Evolutionary conservation across 805 yeast genomes (phyloP).

Genomic region (Sugiyamaella lignohabitans): DNA sequence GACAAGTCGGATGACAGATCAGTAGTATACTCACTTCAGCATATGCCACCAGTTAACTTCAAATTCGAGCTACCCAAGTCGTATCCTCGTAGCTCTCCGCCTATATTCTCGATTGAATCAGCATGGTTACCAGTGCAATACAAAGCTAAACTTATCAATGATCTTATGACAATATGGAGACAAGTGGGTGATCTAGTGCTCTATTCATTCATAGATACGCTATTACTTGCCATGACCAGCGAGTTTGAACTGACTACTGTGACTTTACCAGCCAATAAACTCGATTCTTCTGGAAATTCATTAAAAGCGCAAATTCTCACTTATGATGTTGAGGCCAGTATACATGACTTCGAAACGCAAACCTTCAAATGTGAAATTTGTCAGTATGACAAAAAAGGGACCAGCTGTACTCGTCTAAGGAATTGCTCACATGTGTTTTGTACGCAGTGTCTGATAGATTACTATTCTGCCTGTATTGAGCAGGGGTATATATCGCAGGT

Average conservation of each 20-base stretch:
- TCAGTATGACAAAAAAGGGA: slow-evolving; percentile 17
- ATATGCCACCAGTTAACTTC: slow-evolving; percentile 16
- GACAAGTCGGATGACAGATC: not conserved
- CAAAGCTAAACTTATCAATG: slow-evolving; percentile 2
- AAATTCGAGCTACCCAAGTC: slow-evolving; percentile 12
- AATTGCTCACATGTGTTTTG: slow-evolving; percentile 21
- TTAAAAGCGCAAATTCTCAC: slow-evolving; percentile 9
- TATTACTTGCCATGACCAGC: slow-evolving; percentile 1
- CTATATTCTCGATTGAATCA: slow-evolving; percentile 7
- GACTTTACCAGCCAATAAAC: not conserved
- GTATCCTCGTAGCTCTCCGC: slow-evolving; percentile 14
- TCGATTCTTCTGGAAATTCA: not conserved
- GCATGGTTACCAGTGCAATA: slow-evolving; percentile 10
- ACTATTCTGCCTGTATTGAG: slow-evolving; percentile 17
- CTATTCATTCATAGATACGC: slow-evolving; percentile 15
- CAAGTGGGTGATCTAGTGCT: slow-evolving; percentile 11
- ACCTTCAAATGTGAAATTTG: slow-evolving; percentile 20
- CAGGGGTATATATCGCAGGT: slow-evolving; percentile 21
- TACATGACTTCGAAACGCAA: slow-evolving; percentile 13
- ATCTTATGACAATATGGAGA: slow-evolving; percentile 10
- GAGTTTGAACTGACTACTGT: not conserved
- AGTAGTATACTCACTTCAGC: slow-evolving; percentile 2
- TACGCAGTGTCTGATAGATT: slow-evolving; percentile 16
- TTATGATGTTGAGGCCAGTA: slow-evolving; percentile 10
- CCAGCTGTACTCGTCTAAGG: slow-evolving; percentile 12